phyloP scores from a whole-genome alignment of 2,329 filamentous ascomycete genomes.

The Talaromyces sp. region DNA sequence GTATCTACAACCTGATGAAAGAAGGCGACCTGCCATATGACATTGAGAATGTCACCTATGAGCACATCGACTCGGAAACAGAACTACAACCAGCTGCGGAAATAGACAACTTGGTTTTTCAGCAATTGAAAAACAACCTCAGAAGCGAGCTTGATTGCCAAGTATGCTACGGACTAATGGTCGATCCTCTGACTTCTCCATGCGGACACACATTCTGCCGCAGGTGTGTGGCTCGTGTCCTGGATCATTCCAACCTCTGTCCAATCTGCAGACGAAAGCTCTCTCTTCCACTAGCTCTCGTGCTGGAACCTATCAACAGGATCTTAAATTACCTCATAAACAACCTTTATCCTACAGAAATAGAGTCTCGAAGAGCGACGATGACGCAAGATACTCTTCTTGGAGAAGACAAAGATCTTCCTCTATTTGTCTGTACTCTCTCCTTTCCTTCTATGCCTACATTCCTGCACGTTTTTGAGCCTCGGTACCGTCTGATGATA shows the following conservation, averaged over 20 bases:
- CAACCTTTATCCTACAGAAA: constrained; percentile 64
- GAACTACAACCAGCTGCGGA: background rate
- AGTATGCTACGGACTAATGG: constrained; percentile 76
- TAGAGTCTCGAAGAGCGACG: constrained; percentile 54
- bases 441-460: constrained; percentile 79
- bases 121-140: constrained; percentile 56
- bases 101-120: constrained; percentile 48
- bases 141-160: constrained; percentile 79
- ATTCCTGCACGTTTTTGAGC: constrained; percentile 87
- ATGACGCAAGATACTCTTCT: constrained; percentile 55
- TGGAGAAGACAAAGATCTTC: constrained; percentile 53
- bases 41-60: constrained; percentile 51
- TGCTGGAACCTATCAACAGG: constrained; percentile 55
- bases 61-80: constrained; percentile 19
- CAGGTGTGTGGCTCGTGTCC: constrained; percentile 67
- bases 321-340: constrained; percentile 60
- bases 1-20: constrained; percentile 63
- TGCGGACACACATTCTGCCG: constrained; percentile 91
- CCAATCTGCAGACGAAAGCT: constrained; percentile 72
- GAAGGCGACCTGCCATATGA: constrained; percentile 56
- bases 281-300: constrained; percentile 47
- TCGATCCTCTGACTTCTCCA: constrained; percentile 76
- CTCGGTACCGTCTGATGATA: constrained; percentile 88
- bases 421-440: constrained; percentile 78
- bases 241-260: constrained; percentile 74